phyloP scores from a whole-genome alignment of 1,139 yeast genomes.

The Protomyces macrosporus region DNA sequence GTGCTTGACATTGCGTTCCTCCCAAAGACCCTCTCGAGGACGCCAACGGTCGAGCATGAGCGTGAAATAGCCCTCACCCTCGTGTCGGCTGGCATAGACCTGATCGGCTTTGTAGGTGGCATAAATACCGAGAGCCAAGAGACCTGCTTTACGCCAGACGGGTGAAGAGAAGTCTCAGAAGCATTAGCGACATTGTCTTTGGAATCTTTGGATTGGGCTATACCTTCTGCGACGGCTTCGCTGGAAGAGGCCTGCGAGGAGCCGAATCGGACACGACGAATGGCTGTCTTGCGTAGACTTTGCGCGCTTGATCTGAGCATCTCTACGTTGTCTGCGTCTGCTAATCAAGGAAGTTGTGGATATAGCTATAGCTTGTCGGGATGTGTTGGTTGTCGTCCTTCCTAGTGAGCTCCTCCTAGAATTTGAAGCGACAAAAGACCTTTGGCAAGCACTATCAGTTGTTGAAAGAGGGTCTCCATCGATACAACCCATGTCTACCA shows the following conservation, averaged over 20 bases:
- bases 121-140: conserved; percentile 6
- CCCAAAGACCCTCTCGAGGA: conserved; percentile 21
- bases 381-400: no score
- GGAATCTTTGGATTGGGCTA: neutral
- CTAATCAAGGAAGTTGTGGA: no score
- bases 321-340: no score
- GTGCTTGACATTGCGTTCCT: conserved; percentile 13
- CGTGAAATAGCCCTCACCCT: conserved; percentile 17
- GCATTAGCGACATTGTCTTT: neutral
- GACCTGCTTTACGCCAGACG: conserved; percentile 13
- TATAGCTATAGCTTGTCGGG: no score
- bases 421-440: no score
- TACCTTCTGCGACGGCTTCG: conserved; percentile 15
- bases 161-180: conserved; percentile 17
- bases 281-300: neutral
- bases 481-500: no score
- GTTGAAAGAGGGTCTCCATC: no score
- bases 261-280: neutral
- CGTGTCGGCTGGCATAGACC: conserved; percentile 12
- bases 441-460: no score
- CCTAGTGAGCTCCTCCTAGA: no score
- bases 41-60: conserved; percentile 9
- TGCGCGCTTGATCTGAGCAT: neutral
- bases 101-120: conserved; percentile 15
- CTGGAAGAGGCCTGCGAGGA: neutral